A percentile compares a stretch with the other conserved stretches of the same genome.
These are phyloP conservation scores for Sporobolomyces roseus DNA, from an alignment of 768 basidiomycete genomes.

Conservation along the genomic window DNA sequence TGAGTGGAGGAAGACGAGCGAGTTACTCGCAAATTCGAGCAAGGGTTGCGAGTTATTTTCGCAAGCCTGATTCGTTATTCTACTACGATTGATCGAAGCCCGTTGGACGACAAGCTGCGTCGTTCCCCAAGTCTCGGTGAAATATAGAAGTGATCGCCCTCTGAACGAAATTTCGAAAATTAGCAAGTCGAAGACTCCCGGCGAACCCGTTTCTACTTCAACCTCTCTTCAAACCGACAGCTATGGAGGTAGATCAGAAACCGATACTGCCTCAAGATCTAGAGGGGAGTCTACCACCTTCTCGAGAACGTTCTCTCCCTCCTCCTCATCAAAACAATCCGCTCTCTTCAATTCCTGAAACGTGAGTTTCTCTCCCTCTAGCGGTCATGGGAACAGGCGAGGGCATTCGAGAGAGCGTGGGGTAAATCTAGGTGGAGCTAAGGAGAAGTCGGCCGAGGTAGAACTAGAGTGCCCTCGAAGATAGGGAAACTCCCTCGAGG, in stretches of 20 bases:
- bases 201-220: too few relatives aligned
- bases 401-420: background rate
- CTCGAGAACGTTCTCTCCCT: background rate
- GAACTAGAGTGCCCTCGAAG: background rate
- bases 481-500: background rate
- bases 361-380: background rate
- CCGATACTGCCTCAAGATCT: background rate
- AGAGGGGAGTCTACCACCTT: background rate
- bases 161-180: too few relatives aligned
- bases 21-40: too few relatives aligned
- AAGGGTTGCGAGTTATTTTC: too few relatives aligned
- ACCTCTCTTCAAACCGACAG: background rate
- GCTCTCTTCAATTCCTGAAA: background rate
- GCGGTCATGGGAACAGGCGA: too few relatives aligned
- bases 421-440: background rate
- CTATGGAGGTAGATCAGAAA: constrained; percentile 5
- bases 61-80: too few relatives aligned
- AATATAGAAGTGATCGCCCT: too few relatives aligned
- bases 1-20: too few relatives aligned
- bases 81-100: too few relatives aligned
- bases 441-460: constrained; percentile 5
- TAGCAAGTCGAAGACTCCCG: constrained; percentile 49
- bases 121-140: too few relatives aligned
- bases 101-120: too few relatives aligned
- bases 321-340: background rate